Base-by-base conservation (phyloP, 352 stramenopile species). In the Globisporangium lucens region DNA sequence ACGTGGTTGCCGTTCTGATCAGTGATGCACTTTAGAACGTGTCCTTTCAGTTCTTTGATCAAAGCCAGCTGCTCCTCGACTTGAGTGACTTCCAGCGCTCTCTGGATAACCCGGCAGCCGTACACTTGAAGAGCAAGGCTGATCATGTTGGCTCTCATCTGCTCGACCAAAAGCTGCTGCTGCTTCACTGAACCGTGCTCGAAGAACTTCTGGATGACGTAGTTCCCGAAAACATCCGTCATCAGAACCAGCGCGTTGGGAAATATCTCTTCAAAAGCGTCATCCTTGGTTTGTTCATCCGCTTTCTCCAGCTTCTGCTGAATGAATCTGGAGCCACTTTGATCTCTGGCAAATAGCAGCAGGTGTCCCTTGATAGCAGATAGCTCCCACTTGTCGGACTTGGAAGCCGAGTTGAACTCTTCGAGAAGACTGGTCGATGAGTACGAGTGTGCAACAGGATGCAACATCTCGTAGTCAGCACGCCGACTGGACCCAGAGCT, bases 1-100 rank as follows among this genome's bases (percentile, higher is more conserved):
- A 99, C 98, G 72, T 99, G 98, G 68, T 99, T 99, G 13, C 96
- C 98, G 72, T 98, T 98, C 71, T 99, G 97, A 68, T 99, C 97
- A 52, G 98, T 84, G 41, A 99, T 97, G 73, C 95, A 99, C 67
- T 93, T 94, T 70, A 97, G 77, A 22, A 96, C 84, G 56, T 95
- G 78, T 0, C 85, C 89, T 55, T 81, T 75, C 20, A 97, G 75
- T 71, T 97, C 88, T 12, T 74, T 73, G 55, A 97, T 94, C 56
- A 97, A 30, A 17, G 73, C 53, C 10, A 95, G 75, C 60, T 96
- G 87, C 64, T 96, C 87, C 20, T 83, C 74, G 6, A 90, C 75
- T 67, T 80, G 72, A 9, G 84, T 89, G 22, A 94, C 77, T 55
- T 94, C 88, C n/a, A 96, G 67, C 3, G 86, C 85, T 75, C 98